Evolutionary conservation across 805 yeast genomes (phyloP).

Genomic region (Saccharomycopsis babjevae): DNA sequence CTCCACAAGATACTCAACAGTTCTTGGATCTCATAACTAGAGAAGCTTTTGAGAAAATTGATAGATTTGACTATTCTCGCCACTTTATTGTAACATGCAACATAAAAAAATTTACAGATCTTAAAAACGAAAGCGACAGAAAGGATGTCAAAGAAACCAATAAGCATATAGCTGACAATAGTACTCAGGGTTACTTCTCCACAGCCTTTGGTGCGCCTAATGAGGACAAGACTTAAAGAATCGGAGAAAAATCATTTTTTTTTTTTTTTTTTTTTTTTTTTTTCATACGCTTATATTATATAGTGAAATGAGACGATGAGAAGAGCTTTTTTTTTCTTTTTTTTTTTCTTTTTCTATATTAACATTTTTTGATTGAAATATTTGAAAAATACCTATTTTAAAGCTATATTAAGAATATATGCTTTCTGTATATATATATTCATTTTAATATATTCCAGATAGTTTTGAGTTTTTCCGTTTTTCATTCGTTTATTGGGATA

Average conservation of each 20-base stretch:
- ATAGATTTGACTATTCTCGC: background rate
- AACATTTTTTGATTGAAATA: background rate
- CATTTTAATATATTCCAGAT: too few relatives aligned
- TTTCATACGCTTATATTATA: background rate
- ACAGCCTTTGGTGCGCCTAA: background rate
- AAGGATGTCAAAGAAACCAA: background rate
- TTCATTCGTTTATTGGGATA: background rate
- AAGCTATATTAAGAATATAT: too few relatives aligned
- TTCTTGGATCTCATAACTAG: background rate
- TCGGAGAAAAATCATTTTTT: background rate
- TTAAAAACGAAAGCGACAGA: background rate
- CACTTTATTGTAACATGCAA: background rate
- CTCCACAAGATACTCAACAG: background rate
- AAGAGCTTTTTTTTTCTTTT: too few relatives aligned
- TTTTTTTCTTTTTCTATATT: too few relatives aligned
- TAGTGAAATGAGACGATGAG: too few relatives aligned
- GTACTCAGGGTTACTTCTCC: background rate
- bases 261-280: background rate
- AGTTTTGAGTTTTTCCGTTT: too few relatives aligned
- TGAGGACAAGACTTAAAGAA: background rate
- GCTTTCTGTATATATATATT: too few relatives aligned
- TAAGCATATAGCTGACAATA: background rate
- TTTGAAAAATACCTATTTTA: too few relatives aligned
- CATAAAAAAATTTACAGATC: background rate
- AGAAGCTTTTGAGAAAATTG: background rate